Evolutionary conservation across 2,329 filamentous ascomycete genomes (phyloP).

Genomic region (Orbilia brochopaga): DNA sequence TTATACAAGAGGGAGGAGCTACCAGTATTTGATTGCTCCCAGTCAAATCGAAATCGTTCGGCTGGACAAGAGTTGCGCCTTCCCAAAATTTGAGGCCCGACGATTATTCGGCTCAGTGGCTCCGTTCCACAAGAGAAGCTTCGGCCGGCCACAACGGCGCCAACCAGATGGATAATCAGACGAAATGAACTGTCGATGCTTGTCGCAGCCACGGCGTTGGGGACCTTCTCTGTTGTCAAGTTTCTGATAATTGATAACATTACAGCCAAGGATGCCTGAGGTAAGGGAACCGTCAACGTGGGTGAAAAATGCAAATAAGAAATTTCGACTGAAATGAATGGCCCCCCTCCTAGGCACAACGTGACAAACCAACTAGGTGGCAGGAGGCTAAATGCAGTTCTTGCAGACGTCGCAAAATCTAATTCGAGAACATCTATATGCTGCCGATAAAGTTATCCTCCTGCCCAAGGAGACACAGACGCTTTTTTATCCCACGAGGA

Average conservation of each 20-base stretch:
- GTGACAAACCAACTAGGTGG: constrained; percentile 49
- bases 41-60: constrained; percentile 29
- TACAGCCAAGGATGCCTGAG: constrained; percentile 47
- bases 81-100: constrained; percentile 38
- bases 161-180: constrained; percentile 15
- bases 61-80: constrained; percentile 50
- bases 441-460: constrained; percentile 41
- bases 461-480: constrained; percentile 19
- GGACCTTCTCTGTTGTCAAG: constrained; percentile 40
- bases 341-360: constrained; percentile 46
- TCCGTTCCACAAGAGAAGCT: constrained; percentile 45
- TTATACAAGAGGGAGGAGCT: constrained; percentile 51
- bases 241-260: constrained; percentile 50
- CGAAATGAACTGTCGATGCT: constrained; percentile 29
- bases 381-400: constrained; percentile 50
- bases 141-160: constrained; percentile 30
- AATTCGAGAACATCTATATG: constrained; percentile 44
- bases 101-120: constrained; percentile 26
- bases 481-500: constrained; percentile 23
- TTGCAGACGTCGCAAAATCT: constrained; percentile 50
- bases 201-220: constrained; percentile 38
- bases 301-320: constrained; percentile 51
- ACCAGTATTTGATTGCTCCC: constrained; percentile 44
- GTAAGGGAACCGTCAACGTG: constrained; percentile 44
- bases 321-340: constrained; percentile 48